phyloP scores from a whole-genome alignment of 768 basidiomycete genomes.

The Lactifluus pinguis region DNA sequence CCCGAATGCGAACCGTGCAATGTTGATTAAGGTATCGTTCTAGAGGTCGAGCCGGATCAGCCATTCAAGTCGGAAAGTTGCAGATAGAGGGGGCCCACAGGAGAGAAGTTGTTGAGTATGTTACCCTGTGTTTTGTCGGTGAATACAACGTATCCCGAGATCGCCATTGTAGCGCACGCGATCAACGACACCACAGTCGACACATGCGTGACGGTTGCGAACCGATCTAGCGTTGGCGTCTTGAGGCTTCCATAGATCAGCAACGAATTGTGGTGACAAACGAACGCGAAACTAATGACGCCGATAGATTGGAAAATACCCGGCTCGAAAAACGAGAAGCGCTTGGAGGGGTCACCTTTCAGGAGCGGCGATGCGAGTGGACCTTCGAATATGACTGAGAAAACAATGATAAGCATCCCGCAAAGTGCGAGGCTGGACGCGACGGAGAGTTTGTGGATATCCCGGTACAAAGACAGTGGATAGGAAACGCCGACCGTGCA shows the following conservation, averaged over 20 bases:
- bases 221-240: conserved; percentile 91
- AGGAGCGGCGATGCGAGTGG: conserved; percentile 63
- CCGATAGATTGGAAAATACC: conserved; percentile 94
- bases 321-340: conserved; percentile 66
- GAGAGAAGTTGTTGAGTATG: conserved; percentile 89
- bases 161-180: conserved; percentile 75
- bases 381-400: conserved; percentile 75
- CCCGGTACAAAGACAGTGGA: conserved; percentile 90
- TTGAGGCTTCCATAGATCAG: conserved; percentile 90
- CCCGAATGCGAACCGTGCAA: conserved; percentile 91
- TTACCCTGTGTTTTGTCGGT: conserved; percentile 93
- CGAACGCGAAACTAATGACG: conserved; percentile 94
- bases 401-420: conserved; percentile 91
- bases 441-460: conserved; percentile 93
- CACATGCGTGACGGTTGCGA: conserved; percentile 85
- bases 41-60: conserved; percentile 21
- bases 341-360: conserved; percentile 66
- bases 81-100: conserved; percentile 34
- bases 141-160: conserved; percentile 81
- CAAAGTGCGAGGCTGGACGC: conserved; percentile 86
- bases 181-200: conserved; percentile 80
- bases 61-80: not conserved
- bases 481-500: conserved; percentile 87
- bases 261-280: conserved; percentile 96
- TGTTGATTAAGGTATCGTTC: conserved; percentile 85